Conservation (phyloP, 768 basidiomycete genomes). For the Suillus paluster region DNA sequence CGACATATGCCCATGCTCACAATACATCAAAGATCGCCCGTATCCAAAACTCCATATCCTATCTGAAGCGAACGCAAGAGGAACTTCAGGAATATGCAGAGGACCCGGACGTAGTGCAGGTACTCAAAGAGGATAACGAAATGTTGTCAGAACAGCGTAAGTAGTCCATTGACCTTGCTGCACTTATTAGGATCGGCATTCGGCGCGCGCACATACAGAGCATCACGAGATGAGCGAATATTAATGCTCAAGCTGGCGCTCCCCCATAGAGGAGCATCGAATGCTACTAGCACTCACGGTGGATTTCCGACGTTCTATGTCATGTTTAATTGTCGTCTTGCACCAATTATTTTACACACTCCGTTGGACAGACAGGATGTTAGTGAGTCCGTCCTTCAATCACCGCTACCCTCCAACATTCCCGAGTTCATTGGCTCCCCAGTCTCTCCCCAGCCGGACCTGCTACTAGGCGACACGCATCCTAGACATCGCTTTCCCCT, state of each 20-base stretch:
- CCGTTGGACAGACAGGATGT: too few species aligned
- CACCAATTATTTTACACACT: too few species aligned
- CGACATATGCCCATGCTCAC: constrained; percentile 8
- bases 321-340: too few species aligned
- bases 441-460: too few species aligned
- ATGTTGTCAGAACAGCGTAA: constrained; percentile 55
- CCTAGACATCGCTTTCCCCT: too few species aligned
- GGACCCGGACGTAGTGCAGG: constrained; percentile 64
- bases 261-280: constrained; percentile 55
- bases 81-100: constrained; percentile 52
- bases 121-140: constrained; percentile 69
- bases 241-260: constrained; percentile 69
- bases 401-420: too few species aligned
- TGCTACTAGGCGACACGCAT: too few species aligned
- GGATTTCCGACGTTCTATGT: too few species aligned
- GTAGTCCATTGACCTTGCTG: constrained; percentile 9
- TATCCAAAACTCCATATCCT: constrained; percentile 70
- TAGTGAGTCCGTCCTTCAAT: too few species aligned
- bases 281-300: neutral
- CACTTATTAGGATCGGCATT: constrained; percentile 1
- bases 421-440: too few species aligned
- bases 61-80: constrained; percentile 64
- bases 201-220: constrained; percentile 47
- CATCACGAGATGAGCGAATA: constrained; percentile 79
- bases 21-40: constrained; percentile 67